These are phyloP conservation scores for Rhododendron griersonianum DNA, from an alignment of 148 eudicot genomes.

Conservation along the genomic window DNA sequence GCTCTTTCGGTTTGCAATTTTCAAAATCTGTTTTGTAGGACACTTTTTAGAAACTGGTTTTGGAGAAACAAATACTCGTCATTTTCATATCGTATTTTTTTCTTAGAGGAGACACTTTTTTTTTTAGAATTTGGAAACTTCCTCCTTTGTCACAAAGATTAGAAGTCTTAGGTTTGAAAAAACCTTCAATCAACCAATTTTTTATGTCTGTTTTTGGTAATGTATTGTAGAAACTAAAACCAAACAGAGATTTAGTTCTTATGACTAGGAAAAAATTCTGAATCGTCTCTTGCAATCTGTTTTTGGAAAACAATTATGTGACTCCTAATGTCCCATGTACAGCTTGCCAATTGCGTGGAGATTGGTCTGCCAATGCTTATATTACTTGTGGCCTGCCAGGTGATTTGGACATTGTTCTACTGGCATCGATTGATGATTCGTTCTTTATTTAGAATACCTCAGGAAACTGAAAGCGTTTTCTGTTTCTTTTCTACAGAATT, in stretches of 20 bases:
- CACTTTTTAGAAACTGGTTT: neutral
- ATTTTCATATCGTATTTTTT: neutral
- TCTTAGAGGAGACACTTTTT: neutral
- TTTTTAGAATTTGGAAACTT: neutral
- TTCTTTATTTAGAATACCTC: neutral
- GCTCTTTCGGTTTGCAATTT: neutral
- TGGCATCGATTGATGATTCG: neutral
- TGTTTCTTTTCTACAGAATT: conserved; percentile 46
- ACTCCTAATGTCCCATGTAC: conserved; percentile 6
- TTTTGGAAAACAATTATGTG: neutral
- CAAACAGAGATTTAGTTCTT: neutral
- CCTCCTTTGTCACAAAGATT: neutral
- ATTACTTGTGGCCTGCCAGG: conserved; percentile 66
- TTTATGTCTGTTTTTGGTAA: neutral
- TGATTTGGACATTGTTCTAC: conserved; percentile 18
- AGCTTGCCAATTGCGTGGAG: conserved; percentile 87
- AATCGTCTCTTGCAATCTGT: neutral
- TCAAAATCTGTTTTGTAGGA: neutral
- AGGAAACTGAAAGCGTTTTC: neutral
- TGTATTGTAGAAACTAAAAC: neutral
- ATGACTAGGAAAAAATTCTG: neutral
- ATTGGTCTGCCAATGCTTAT: conserved; percentile 86
- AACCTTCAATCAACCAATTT: neutral
- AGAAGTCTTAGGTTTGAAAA: neutral
- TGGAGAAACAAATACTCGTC: neutral